phyloP scores from a whole-genome alignment of 2,329 filamentous ascomycete species.

The Eurotiales sp. region DNA sequence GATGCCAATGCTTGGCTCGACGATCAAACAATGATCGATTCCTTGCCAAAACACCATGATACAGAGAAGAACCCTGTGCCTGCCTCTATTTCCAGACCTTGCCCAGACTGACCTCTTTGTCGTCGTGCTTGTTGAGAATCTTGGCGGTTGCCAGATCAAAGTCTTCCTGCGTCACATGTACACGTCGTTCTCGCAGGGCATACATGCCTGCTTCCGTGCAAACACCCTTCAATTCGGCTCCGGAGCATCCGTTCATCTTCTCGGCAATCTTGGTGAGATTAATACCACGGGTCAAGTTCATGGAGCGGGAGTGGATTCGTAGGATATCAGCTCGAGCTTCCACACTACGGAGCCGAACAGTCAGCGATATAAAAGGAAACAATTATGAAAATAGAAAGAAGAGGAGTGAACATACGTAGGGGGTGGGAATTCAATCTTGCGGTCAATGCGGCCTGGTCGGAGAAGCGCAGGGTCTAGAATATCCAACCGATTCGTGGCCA shows the following conservation, averaged over 20 bases:
- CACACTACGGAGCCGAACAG: constrained; percentile 46
- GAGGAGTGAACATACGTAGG: constrained; percentile 59
- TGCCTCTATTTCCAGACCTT: constrained; percentile 74
- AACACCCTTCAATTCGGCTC: constrained; percentile 96
- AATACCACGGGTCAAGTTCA: constrained; percentile 97
- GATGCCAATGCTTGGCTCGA: constrained; percentile 8
- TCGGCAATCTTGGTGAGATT: constrained; percentile 98
- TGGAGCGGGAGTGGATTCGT: constrained; percentile 93
- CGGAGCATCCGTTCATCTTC: constrained; percentile 99
- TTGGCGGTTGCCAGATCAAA: constrained; percentile 98
- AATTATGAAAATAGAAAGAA: background rate
- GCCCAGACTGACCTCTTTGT: constrained; percentile 88
- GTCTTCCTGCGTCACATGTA: constrained; percentile 98
- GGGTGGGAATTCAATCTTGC: constrained; percentile 98
- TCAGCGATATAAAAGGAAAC: constrained; percentile 18
- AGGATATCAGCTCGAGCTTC: constrained; percentile 97
- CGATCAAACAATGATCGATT: constrained; percentile 10
- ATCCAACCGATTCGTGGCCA: constrained; percentile 97
- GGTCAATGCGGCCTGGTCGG: constrained; percentile 93
- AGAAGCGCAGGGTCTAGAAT: constrained; percentile 94
- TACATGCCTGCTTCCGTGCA: constrained; percentile 99
- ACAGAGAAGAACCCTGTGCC: background rate
- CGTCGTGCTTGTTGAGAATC: constrained; percentile 99
- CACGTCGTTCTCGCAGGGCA: constrained; percentile 86
- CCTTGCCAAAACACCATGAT: background rate